These are phyloP conservation scores for Pittosporum tobira DNA, from an alignment of 129 eudicot species.

Conservation along the genomic window DNA sequence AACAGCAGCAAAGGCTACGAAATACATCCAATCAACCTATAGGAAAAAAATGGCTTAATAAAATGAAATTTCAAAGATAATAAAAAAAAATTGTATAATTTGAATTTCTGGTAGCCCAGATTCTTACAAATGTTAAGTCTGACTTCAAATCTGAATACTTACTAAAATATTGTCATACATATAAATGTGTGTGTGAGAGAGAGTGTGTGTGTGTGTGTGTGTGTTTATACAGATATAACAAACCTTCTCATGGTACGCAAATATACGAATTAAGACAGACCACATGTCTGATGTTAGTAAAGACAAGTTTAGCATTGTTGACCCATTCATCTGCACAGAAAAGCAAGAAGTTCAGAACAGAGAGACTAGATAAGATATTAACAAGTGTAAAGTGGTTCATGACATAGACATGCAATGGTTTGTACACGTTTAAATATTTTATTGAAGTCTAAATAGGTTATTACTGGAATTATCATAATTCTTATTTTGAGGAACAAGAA, in stretches of 20 bases:
- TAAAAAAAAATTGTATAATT: no score
- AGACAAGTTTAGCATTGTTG: constrained; percentile 60
- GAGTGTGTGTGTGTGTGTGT: no score
- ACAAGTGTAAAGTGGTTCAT: background rate
- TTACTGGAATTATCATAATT: background rate
- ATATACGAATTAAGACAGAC: constrained; percentile 79
- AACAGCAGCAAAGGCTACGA: constrained; percentile 68
- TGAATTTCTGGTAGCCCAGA: background rate
- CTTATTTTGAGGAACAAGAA: background rate
- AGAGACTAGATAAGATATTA: background rate
- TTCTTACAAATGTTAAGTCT: background rate
- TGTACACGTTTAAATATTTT: background rate
- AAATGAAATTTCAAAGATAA: no score
- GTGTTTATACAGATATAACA: no score
- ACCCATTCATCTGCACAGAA: constrained; percentile 62
- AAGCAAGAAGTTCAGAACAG: constrained; percentile 1
- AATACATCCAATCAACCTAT: constrained; percentile 95
- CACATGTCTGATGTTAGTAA: constrained; percentile 79
- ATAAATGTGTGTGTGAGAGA: background rate
- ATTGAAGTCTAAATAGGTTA: background rate
- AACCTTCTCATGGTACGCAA: constrained; percentile 83
- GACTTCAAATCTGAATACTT: background rate
- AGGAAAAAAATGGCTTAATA: constrained; percentile 3
- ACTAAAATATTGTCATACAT: background rate
- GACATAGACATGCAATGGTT: background rate